A percentile compares a stretch with the other conserved stretches of the same genome.
These are phyloP conservation scores for Komagataella mondaviorum DNA, from an alignment of 805 yeast genomes.

Conservation along the genomic window DNA sequence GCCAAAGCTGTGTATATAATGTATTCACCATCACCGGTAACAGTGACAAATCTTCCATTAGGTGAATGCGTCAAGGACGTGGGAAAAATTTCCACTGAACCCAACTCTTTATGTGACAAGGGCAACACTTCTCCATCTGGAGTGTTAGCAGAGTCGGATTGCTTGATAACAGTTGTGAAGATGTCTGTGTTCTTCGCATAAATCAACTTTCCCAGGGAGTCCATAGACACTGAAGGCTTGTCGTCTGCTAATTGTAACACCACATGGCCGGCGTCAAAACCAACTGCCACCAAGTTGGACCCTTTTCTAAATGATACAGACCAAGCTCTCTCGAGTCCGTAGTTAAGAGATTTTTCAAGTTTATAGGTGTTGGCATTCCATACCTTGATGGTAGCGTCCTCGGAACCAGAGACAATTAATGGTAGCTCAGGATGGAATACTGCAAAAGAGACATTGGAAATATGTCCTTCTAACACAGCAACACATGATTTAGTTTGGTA, in stretches of 20 bases:
- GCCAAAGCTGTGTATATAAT: conserved; percentile 93
- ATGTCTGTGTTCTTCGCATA: conserved; percentile 90
- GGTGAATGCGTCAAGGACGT: conserved; percentile 83
- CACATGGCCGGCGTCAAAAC: conserved; percentile 92
- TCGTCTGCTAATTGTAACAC: conserved; percentile 85
- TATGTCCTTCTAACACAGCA: conserved; percentile 88
- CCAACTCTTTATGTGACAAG: conserved; percentile 78
- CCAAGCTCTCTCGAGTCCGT: conserved; percentile 95
- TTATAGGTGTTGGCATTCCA: conserved; percentile 95
- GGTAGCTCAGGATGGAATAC: conserved; percentile 97
- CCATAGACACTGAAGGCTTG: conserved; percentile 90
- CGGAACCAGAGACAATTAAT: conserved; percentile 88
- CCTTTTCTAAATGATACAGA: conserved; percentile 69
- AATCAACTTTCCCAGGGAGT: conserved; percentile 79
- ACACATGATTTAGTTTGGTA: conserved; percentile 94
- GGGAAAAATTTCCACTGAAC: conserved; percentile 90
- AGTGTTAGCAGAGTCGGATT: conserved; percentile 42
- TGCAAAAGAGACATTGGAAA: conserved; percentile 92
- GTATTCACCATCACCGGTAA: conserved; percentile 96
- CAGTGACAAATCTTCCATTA: conserved; percentile 93
- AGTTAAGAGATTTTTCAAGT: conserved; percentile 81
- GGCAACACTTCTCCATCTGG: conserved; percentile 76
- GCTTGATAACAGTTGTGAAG: conserved; percentile 66
- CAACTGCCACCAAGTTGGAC: conserved; percentile 74
- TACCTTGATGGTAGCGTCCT: conserved; percentile 85